Evolutionary conservation across 106 monocot species (phyloP).

Genomic region (Dendrobium catenatum): DNA sequence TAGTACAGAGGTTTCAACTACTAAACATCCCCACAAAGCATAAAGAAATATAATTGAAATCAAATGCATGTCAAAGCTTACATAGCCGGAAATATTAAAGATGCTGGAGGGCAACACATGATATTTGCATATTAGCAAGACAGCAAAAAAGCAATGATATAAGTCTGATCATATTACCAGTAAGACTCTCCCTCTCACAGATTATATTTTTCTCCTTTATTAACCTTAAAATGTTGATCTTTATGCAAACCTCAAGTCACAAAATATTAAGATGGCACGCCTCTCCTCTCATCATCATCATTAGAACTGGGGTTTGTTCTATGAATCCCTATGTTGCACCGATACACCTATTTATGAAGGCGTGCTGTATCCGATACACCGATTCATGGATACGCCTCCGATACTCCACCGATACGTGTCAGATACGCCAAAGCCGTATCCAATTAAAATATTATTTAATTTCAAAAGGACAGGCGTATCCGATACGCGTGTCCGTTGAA

Average conservation of each 20-base stretch:
- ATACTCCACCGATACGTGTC: too few species aligned
- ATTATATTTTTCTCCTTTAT: not conserved
- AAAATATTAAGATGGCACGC: not conserved
- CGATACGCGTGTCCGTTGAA: too few species aligned
- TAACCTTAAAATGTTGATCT: not conserved
- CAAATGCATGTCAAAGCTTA: slow-evolving; percentile 2
- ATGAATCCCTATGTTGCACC: not conserved
- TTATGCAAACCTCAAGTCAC: not conserved
- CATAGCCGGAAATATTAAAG: not conserved
- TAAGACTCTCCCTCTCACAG: not conserved
- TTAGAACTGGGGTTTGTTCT: too few species aligned
- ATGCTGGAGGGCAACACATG: not conserved
- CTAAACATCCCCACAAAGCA: not conserved
- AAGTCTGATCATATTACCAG: not conserved
- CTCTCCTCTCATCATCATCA: too few species aligned
- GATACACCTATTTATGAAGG: too few species aligned
- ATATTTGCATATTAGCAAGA: not conserved
- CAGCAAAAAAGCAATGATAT: not conserved
- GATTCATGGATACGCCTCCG: too few species aligned
- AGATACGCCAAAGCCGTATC: too few species aligned
- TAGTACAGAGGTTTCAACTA: not conserved
- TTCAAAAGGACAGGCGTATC: too few species aligned
- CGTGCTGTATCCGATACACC: too few species aligned
- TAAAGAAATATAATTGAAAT: not conserved
- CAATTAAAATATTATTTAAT: too few species aligned